A percentile compares a stretch with the other conserved stretches of the same genome.
Evolutionary conservation across 2,329 filamentous ascomycete genomes (phyloP).

Genomic region (Aotearoamyces nothofagi): DNA sequence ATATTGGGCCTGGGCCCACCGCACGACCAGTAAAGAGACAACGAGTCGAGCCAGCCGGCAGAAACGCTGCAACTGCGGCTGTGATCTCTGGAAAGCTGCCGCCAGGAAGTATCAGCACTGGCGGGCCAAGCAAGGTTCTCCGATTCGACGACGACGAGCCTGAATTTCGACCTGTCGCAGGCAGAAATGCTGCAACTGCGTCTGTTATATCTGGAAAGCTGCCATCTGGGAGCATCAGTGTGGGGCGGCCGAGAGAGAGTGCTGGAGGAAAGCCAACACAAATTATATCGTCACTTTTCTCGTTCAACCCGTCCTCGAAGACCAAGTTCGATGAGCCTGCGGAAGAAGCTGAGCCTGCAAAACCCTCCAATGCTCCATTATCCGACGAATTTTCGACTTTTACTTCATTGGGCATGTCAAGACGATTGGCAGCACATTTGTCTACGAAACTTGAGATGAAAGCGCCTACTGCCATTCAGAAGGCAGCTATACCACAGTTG

Average conservation of each 20-base stretch:
- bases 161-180: neutral
- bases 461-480: slow-evolving; percentile 88
- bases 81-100: slow-evolving; percentile 23
- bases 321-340: slow-evolving; percentile 37
- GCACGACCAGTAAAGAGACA: slow-evolving; percentile 28
- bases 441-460: slow-evolving; percentile 76
- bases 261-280: slow-evolving; percentile 31
- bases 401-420: slow-evolving; percentile 68
- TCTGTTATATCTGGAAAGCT: slow-evolving; percentile 9
- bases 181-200: slow-evolving; percentile 1
- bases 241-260: slow-evolving; percentile 15
- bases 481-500: slow-evolving; percentile 70
- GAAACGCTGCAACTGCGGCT: slow-evolving; percentile 6
- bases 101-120: slow-evolving; percentile 19
- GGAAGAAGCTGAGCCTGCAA: slow-evolving; percentile 36
- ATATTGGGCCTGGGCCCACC: slow-evolving; percentile 14
- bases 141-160: slow-evolving; percentile 1
- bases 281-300: slow-evolving; percentile 83
- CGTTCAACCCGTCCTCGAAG: slow-evolving; percentile 66
- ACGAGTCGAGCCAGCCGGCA: slow-evolving; percentile 18
- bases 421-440: slow-evolving; percentile 67
- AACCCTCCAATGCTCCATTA: slow-evolving; percentile 83
- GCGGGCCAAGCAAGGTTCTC: slow-evolving; percentile 8
- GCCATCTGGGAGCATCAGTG: slow-evolving; percentile 12
- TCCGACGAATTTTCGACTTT: slow-evolving; percentile 76